phyloP scores from a whole-genome alignment of 2,329 filamentous ascomycete species.

The Fusarium papillatum region DNA sequence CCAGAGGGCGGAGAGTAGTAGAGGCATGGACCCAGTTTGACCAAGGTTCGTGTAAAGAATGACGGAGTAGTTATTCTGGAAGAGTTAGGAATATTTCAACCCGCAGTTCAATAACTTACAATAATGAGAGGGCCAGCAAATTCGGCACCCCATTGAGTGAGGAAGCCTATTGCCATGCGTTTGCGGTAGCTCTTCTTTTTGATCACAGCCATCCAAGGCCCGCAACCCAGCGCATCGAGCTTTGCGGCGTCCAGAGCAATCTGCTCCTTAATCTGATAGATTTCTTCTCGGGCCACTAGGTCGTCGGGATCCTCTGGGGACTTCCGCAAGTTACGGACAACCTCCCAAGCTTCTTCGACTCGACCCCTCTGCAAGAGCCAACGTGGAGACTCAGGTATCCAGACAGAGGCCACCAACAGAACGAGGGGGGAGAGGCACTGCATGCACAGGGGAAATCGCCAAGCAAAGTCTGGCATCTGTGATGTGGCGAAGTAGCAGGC shows the following conservation, averaged over 20 bases:
- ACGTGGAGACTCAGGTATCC: conserved; percentile 58
- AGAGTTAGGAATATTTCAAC: background rate
- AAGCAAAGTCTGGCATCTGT: conserved; percentile 49
- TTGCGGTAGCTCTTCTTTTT: conserved; percentile 63
- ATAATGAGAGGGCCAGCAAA: conserved; percentile 65
- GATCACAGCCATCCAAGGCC: conserved; percentile 58
- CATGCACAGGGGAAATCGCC: conserved; percentile 58
- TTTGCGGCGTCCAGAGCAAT: conserved; percentile 57
- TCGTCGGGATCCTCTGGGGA: conserved; percentile 49
- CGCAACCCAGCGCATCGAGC: conserved; percentile 52
- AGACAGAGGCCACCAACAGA: conserved; percentile 50
- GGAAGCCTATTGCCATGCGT: conserved; percentile 64
- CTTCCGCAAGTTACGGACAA: conserved; percentile 53
- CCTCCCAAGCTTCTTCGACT: conserved; percentile 58
- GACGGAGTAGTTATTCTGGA: conserved; percentile 57
- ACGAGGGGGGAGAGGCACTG: conserved; percentile 55
- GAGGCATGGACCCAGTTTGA: conserved; percentile 54
- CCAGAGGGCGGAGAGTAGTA: conserved; percentile 56
- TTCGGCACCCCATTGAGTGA: conserved; percentile 66
- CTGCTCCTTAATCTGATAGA: conserved; percentile 61
- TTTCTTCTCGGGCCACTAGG: conserved; percentile 58
- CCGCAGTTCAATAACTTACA: conserved; percentile 46
- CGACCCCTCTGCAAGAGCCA: conserved; percentile 63
- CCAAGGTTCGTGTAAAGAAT: conserved; percentile 55
- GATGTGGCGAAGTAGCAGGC: conserved; percentile 47